phyloP scores from a whole-genome alignment of 2,329 filamentous ascomycete genomes.

The Incumbomyces lentus region DNA sequence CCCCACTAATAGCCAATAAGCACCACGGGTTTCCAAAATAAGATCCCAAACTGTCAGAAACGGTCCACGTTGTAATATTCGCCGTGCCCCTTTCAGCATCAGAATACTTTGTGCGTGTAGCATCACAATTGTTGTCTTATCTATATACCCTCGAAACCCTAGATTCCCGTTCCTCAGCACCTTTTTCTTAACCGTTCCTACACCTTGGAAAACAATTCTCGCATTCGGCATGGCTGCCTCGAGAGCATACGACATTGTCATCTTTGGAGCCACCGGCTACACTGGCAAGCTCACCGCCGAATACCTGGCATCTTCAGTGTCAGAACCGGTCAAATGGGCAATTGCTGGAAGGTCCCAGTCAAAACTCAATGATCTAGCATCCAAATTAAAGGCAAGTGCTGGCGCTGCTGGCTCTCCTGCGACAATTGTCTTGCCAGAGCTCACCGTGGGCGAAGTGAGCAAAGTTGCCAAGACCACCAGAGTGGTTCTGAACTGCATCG shows the following conservation, averaged over 20 bases:
- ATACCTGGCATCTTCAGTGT: slow-evolving; percentile 59
- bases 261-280: slow-evolving; percentile 67
- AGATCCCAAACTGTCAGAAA: background rate
- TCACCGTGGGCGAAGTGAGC: slow-evolving; percentile 42
- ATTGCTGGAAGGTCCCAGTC: slow-evolving; percentile 69
- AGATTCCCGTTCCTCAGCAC: background rate
- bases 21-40: background rate
- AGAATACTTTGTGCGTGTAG: background rate
- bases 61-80: slow-evolving; percentile 1
- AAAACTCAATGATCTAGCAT: slow-evolving; percentile 61
- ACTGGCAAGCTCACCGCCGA: slow-evolving; percentile 70
- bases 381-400: slow-evolving; percentile 56
- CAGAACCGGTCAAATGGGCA: slow-evolving; percentile 76
- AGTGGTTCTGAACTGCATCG: slow-evolving; percentile 50
- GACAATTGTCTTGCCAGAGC: slow-evolving; percentile 30
- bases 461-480: slow-evolving; percentile 45
- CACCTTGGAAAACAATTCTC: too few relatives aligned
- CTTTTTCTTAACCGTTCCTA: background rate
- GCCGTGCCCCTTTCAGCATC: background rate
- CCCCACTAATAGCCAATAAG: background rate
- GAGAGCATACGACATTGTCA: slow-evolving; percentile 53
- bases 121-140: background rate
- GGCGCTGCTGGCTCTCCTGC: slow-evolving; percentile 61
- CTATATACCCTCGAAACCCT: background rate
- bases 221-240: slow-evolving; percentile 28